Base-by-base conservation (phyloP, 225 moss, liverwort and hornwort species). In the Lunularia cruciata region DNA sequence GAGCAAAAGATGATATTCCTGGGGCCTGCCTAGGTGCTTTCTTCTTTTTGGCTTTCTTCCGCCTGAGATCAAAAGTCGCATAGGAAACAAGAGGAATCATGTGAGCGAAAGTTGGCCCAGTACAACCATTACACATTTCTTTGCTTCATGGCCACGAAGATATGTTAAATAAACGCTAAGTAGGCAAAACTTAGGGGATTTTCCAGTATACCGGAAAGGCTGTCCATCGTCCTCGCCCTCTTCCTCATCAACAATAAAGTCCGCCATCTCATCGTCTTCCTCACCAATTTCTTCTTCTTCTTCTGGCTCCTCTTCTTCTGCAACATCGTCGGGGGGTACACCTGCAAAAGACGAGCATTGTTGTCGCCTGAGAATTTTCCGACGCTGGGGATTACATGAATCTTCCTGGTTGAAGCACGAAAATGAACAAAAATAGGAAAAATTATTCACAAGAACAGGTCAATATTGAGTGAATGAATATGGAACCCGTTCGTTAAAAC, bases 231-330 rank as follows among this genome's bases (percentile, higher is more conserved):
- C 93, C 48, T 91, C 98, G 31, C 89, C 89, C 79, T 96, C 95
- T 77, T 96, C 96, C 81, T 93, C 98, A 65, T 98, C 93, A 19
- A 98, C 98, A 71, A 98, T 98, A 59, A 98, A 98, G 84, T 93
- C 98, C 8, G 98, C 98, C 98, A 98, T 98, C 83, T 98, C 98
- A 70, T 85, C 85, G 30, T 98, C 96, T 81, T 93, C 96, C 65
- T 88, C 95, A 35, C 86, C 92, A 71, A 92, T 79, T 72, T 95
- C 95, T 66, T 98, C 98, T 68, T 96, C 95, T 31, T 88, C 85
- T 52, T 91, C 88, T 67, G 82, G 47, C 51, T 83, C 86, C 68
- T 98, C 91, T 81, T 93, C 93, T 74, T 91, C 91, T 53, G 83
- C 86, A 60, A 85, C 86, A 56, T 94, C 92, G 76, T 98, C 98